Evolutionary conservation across 768 basidiomycete genomes (phyloP), one percentile per base, ranked within the genome.

Genomic region (Boletus rufocinnamomeus): DNA sequence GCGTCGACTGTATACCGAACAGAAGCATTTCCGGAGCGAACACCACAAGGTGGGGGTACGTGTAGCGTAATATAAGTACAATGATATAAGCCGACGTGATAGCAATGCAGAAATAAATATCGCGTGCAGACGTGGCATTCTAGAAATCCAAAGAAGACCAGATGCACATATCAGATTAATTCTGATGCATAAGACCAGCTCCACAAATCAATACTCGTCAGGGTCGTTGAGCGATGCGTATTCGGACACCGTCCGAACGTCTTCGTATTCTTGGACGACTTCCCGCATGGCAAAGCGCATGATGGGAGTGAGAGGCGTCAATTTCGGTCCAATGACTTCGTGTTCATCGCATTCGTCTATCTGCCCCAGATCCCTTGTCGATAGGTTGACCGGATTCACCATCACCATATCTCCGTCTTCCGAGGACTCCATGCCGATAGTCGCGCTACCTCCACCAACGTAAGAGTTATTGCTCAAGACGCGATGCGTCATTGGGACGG

Each of bases 271-370:
- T 66, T 84, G 81, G 19, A 94, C 83, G 10, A 93, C 91, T 68
- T 90, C 86, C 51, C 84, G 77, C 90, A 93, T 93, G 48, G 92
- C 92, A 70, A 77, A 91, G 30, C 86, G 78, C 85, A 93, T 89
- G 58, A 93, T 89, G 2, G 91, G 89, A 2, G 90, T 88, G 19
- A 83, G 82, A 10, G 92, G 87, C 34, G 91, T 79, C 56, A 94
- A 69, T 70, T 88, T 88, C 14, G 91, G 91, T 13, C 89, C 89
- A 35, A 91, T 78, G 28, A 78, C 60, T 54, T 87, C 80, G 60
- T 85, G 82, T 28, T 81, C 75, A 54, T 80, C 79, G 17, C 80
- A 80, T 56, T 83, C 82, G 53, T 82, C 80, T 34, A 77, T 77
- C 47, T 79, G 76, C 30, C 72, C 73, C 40, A 78, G 69, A 69